phyloP scores from a whole-genome alignment of 148 eudicot genomes.

The Nyssa sinensis region DNA sequence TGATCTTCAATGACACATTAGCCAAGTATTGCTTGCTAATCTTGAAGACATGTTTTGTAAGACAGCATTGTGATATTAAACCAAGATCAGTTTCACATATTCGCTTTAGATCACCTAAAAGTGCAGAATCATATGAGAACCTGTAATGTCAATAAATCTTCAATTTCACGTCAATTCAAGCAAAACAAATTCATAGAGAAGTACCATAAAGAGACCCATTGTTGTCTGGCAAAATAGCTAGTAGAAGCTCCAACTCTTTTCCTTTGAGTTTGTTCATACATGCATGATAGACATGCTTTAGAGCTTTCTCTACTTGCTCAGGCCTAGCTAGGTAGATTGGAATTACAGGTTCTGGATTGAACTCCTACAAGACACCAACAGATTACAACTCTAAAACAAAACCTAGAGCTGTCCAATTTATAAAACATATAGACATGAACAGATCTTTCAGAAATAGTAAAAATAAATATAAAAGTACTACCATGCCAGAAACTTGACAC shows the following conservation, averaged over 20 bases:
- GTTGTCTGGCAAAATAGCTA: slow-evolving; percentile 67
- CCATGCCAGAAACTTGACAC: slow-evolving; percentile 89
- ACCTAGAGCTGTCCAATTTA: background rate
- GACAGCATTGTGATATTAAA: slow-evolving; percentile 77
- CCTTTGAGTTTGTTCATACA: slow-evolving; percentile 52
- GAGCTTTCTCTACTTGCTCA: slow-evolving; percentile 65
- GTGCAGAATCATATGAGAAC: background rate
- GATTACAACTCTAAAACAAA: background rate
- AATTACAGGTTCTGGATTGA: slow-evolving; percentile 58
- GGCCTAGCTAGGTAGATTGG: slow-evolving; percentile 64
- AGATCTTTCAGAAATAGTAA: background rate
- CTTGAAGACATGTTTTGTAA: slow-evolving; percentile 59
- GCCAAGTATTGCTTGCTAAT: slow-evolving; percentile 76
- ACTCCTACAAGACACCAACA: slow-evolving; percentile 37
- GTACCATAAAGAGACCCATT: slow-evolving; percentile 69
- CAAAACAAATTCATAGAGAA: background rate
- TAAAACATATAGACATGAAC: background rate
- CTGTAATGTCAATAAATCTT: slow-evolving; percentile 6
- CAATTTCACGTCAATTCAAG: background rate
- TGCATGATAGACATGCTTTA: slow-evolving; percentile 63
- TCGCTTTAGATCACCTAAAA: slow-evolving; percentile 63
- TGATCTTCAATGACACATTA: slow-evolving; percentile 80
- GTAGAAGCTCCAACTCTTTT: slow-evolving; percentile 59
- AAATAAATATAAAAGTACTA: slow-evolving; percentile 8
- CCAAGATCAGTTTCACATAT: slow-evolving; percentile 83